Evolutionary conservation across 139 green algal species (phyloP), one percentile per base, ranked within the genome.

Genomic region (Chlamydomonas urium): DNA sequence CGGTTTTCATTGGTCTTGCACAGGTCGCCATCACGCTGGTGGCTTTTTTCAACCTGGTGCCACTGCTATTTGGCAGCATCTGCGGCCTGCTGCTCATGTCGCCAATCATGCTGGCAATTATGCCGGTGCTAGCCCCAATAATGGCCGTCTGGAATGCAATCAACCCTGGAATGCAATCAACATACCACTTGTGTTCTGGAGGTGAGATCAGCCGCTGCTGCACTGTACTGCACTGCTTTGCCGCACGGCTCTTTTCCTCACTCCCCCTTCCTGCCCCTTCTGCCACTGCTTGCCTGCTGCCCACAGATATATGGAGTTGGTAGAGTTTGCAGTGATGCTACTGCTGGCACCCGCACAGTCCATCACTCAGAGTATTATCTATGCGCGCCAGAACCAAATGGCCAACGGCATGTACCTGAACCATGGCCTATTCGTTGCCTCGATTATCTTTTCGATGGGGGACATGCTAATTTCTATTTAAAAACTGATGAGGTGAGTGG

Each of bases 291-390:
- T n/a, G n/a, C n/a, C n/a, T n/a, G n/a, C n/a, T n/a, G n/a, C n/a
- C n/a, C n/a, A n/a, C 60, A 80, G 75, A 63, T 83, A 83, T 45
- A 33, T 83, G 69, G 73, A 83, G 78, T 69, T 83, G 14, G 33
- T 80, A 36, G 78, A 83, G 78, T 83, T 83, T 38, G 33, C 34
- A 3, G 73, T 83, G n/a, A 68, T 71, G 57, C 73, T 83, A 50
- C 34, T 79, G 21, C 73, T 80, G 62, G 69, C 78, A 10, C 78
- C 78, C 10, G 68, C 78, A 0, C 63, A 83, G 53, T 31, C 69
- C 29, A 53, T 80, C 23, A 78, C 61, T 1, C 73, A 83, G 67
- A 73, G 38, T 24, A 4, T 80, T 3, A 66, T 79, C 50, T 83
- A 80, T 37, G 78, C 73, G 21, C 63, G 34, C 1, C 62, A 72